These are phyloP conservation scores for Globisporangium echinulatum DNA, from an alignment of 352 stramenopile genomes.

Conservation along the genomic window DNA sequence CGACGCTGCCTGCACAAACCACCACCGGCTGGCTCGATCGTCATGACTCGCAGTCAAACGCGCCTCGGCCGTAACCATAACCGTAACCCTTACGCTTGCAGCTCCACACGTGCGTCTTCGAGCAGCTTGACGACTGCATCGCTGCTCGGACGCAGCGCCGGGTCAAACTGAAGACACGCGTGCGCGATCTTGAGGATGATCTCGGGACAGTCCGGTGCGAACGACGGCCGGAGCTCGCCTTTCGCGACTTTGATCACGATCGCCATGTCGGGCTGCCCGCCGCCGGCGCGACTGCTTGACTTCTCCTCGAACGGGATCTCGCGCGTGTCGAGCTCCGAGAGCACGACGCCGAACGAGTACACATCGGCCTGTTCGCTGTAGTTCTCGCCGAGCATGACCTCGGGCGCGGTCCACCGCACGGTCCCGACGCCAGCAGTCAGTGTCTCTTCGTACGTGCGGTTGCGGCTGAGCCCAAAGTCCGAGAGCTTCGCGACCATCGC, in stretches of 20 bases:
- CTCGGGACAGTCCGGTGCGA: slow-evolving; percentile 29
- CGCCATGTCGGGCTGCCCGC: slow-evolving; percentile 66
- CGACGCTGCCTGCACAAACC: no score
- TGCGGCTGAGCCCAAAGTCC: slow-evolving; percentile 77
- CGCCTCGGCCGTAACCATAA: no score
- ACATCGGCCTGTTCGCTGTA: slow-evolving; percentile 84
- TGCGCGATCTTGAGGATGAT: slow-evolving; percentile 70
- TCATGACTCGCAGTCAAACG: no score
- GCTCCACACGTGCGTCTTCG: slow-evolving; percentile 53
- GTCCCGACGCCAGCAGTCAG: slow-evolving; percentile 78
- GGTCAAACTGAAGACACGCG: slow-evolving; percentile 82
- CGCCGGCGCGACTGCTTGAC: slow-evolving; percentile 51
- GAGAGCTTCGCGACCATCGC: slow-evolving; percentile 80
- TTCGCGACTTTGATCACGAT: slow-evolving; percentile 80
- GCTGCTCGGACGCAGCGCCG: slow-evolving; percentile 66
- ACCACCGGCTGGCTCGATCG: no score
- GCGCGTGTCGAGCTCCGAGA: slow-evolving; percentile 80
- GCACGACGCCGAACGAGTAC: slow-evolving; percentile 86
- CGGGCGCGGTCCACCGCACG: slow-evolving; percentile 79
- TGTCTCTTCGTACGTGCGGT: slow-evolving; percentile 83
- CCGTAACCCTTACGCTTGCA: slow-evolving; percentile 22
- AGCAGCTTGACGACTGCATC: slow-evolving; percentile 75
- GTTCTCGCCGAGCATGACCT: slow-evolving; percentile 86
- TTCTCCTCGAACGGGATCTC: slow-evolving; percentile 87
- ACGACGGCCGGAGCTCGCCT: slow-evolving; percentile 73